Base-by-base conservation (phyloP, 2,329 filamentous ascomycete species). In the Ophiocordyceps camponoti-leonardi region DNA sequence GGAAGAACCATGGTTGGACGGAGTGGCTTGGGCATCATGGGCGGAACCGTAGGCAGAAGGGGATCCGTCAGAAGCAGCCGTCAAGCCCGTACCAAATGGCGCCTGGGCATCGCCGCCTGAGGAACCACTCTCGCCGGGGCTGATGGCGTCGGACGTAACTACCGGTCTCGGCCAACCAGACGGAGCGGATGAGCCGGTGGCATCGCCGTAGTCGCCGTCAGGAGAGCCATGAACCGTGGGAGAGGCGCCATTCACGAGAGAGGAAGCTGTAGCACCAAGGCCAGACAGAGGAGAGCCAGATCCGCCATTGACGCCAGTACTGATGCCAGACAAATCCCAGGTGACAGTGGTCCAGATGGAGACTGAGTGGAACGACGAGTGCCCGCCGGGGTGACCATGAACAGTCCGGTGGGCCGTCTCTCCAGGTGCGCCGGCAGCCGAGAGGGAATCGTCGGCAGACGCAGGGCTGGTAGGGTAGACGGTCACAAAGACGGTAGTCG, bases 401-500 rank as follows among this genome's bases (percentile, higher is more conserved):
- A 52, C 41, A 14, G 56, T 57, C 28, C 49, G 51, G 18, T 46
- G 45, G 42, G 46, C 44, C 37, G 54, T 53, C 22, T 49, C 50
- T 19, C 50, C 50, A 23, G 55, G 46, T 41, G 46, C 50, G 44
- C 48, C 47, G 19, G 39, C 48, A 18, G 44, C 48, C 23, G 46
- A 35, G 46, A 44, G 43, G 7, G 47, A 45, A 42, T 45, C 41
- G 12, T 26, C 44, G 18, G 41, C 47, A 52, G 22, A 44, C 46
- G 42, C 50, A 51, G 59, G 49, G 41, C 51, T 55, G 47, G 58
- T 55, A 14, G 64, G 61, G 45, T 59, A 61, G 44, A 72, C 58
- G 31, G 71, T 72, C 50, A 74, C 56, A 51, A 71, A 68, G 49
- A 73, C 61, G 37, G 70, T 73, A 33, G 60, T 63, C 33, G 64